phyloP scores from a whole-genome alignment of 2,329 filamentous ascomycete genomes.

The Alternaria sp. region DNA sequence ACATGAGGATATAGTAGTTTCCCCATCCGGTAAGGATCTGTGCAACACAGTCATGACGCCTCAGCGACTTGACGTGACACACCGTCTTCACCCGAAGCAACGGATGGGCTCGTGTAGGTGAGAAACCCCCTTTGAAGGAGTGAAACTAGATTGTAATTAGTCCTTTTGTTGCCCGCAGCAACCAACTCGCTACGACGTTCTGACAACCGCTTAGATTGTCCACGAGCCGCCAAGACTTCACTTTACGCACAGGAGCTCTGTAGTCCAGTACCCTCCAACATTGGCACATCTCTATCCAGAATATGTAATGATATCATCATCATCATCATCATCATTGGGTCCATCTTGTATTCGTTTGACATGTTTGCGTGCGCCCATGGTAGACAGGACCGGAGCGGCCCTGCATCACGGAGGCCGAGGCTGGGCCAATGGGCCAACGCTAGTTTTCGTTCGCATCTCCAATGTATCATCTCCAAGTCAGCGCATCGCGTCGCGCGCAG shows the following conservation, averaged over 20 bases:
- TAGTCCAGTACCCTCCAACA: not conserved
- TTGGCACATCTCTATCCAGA: not conserved
- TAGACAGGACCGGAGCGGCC: conserved; percentile 8
- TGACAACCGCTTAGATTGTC: conserved; percentile 17
- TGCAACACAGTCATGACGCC: conserved; percentile 5
- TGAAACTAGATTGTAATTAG: not conserved
- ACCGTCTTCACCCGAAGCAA: not conserved
- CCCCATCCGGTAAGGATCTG: conserved; percentile 2
- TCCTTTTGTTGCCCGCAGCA: not conserved
- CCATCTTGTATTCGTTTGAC: not conserved
- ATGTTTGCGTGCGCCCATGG: conserved; percentile 12
- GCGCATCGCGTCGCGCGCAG: conserved; percentile 16
- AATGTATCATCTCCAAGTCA: conserved; percentile 13
- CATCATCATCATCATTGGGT: not conserved
- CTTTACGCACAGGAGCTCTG: not conserved
- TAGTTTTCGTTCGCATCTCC: conserved; percentile 21
- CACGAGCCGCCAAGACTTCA: conserved; percentile 15
- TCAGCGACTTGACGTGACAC: conserved; percentile 10
- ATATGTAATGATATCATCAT: conserved; percentile 2
- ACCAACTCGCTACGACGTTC: conserved; percentile 1
- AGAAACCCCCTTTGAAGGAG: not conserved
- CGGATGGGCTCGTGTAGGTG: conserved; percentile 13
- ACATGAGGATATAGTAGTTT: conserved; percentile 2
- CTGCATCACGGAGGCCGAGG: conserved; percentile 18
- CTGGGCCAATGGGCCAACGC: conserved; percentile 12